These are phyloP conservation scores for Coemansia sp. DNA, from an alignment of 192 early-diverging fungal species.

Conservation along the genomic window DNA sequence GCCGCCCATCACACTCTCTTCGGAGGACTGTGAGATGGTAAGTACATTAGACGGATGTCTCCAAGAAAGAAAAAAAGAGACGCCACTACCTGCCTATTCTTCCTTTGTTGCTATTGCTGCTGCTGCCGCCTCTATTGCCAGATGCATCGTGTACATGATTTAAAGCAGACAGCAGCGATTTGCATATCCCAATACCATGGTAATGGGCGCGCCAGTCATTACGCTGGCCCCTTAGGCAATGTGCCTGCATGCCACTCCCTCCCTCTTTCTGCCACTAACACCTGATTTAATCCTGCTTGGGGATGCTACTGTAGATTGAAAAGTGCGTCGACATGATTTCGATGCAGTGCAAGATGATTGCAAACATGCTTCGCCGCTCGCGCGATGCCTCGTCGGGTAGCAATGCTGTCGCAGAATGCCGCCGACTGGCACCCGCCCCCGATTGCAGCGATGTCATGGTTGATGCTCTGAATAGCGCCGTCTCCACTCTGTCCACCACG, in stretches of 20 bases:
- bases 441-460: conserved; percentile 34
- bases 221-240: background rate
- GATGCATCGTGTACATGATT: conserved; percentile 5
- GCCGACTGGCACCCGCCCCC: conserved; percentile 3
- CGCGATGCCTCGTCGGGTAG: conserved; percentile 30
- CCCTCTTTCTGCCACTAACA: background rate
- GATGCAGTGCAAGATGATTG: conserved; percentile 54
- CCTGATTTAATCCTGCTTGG: conserved; percentile 9
- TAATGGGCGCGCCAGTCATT: conserved; percentile 13
- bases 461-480: conserved; percentile 41
- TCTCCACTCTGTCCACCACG: conserved; percentile 30
- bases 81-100: background rate
- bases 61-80: background rate
- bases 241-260: background rate
- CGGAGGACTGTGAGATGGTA: conserved; percentile 56
- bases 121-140: conserved; percentile 3
- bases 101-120: background rate
- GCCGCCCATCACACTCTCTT: conserved; percentile 47
- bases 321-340: conserved; percentile 55
- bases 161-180: conserved; percentile 1
- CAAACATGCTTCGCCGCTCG: conserved; percentile 51
- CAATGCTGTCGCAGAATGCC: background rate
- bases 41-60: background rate
- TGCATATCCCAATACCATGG: conserved; percentile 18
- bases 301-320: conserved; percentile 38